Conservation (phyloP, 441 rosid species). For the Bruguiera hainesii region DNA sequence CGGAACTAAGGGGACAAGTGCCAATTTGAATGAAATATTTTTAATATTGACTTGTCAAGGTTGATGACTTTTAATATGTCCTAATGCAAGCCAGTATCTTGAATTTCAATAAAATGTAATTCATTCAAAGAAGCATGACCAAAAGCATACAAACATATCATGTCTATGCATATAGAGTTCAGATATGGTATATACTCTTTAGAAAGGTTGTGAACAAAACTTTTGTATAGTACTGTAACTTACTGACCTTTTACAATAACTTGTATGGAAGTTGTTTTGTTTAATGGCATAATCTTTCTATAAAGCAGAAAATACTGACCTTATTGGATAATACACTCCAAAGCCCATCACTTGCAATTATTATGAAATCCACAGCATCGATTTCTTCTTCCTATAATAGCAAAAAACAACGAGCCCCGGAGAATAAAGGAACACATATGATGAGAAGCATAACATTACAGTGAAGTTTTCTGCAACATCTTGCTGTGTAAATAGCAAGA, state of each 20-base stretch:
- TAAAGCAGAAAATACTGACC: constrained; percentile 30
- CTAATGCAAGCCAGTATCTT: too few species aligned
- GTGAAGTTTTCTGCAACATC: background rate
- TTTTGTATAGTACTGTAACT: too few species aligned
- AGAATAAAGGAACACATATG: constrained; percentile 1
- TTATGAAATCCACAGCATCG: constrained; percentile 56
- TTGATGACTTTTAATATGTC: too few species aligned
- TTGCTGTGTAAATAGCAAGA: background rate
- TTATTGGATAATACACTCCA: constrained; percentile 83
- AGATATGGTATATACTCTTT: too few species aligned
- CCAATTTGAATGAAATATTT: too few species aligned
- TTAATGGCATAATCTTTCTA: background rate
- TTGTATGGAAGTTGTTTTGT: background rate
- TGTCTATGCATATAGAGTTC: too few species aligned
- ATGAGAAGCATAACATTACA: background rate
- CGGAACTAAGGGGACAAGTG: too few species aligned
- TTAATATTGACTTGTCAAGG: too few species aligned
- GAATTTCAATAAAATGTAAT: too few species aligned
- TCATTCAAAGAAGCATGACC: too few species aligned
- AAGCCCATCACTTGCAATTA: constrained; percentile 83
- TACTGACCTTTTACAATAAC: background rate
- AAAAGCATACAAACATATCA: too few species aligned
- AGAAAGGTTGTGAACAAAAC: too few species aligned
- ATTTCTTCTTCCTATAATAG: constrained; percentile 65
- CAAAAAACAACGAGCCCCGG: constrained; percentile 11